Evolutionary conservation across 2,329 filamentous ascomycete genomes (phyloP), one percentile per base, ranked within the genome.

Genomic region (Colletotrichum zoysiae): DNA sequence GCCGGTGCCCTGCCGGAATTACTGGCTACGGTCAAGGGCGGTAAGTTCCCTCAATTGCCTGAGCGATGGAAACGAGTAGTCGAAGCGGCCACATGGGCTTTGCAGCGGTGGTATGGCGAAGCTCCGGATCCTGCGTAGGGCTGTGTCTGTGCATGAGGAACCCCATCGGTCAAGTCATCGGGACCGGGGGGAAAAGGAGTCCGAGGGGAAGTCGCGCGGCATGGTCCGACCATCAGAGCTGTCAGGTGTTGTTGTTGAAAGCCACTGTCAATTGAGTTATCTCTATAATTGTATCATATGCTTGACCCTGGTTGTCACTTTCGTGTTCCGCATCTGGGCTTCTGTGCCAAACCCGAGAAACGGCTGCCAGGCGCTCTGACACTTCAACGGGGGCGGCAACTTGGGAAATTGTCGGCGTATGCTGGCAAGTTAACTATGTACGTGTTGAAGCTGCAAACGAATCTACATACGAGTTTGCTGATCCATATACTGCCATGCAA

Each of bases 1-100:
- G 63, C 67, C 53, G 70, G 71, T 51, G 70, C 74, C 20, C 74
- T 81, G 18, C 67, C 78, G 23, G 70, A 80, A 3, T 48, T 80
- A 3, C 44, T 79, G n/a, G 78, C 77, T 6, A 77, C 77, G 30
- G 72, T 65, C 53, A 77, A 68, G 44, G 73, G 63, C 16, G 71
- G 70, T 7, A 71, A 40, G 23, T 61, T 75, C 30, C 16, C 50
- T 3, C 59, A 42, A 38, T 63, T 76, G 68, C 75, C 75, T 23
- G 40, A 71, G 30, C 57, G 66, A 23, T 77, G 75, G 76, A 74
- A 56, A 56, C 73, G 75, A n/a, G 76, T 72, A 33, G 74, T 76
- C 14, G 73, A 71, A 7, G 51, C 69, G 65, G 76, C 74, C 51
- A 67, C 56, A 65, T 71, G 70, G 42, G 74, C 61, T 44, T 56